Conservation (phyloP, 768 basidiomycete genomes). For the Lentinula boryana region DNA sequence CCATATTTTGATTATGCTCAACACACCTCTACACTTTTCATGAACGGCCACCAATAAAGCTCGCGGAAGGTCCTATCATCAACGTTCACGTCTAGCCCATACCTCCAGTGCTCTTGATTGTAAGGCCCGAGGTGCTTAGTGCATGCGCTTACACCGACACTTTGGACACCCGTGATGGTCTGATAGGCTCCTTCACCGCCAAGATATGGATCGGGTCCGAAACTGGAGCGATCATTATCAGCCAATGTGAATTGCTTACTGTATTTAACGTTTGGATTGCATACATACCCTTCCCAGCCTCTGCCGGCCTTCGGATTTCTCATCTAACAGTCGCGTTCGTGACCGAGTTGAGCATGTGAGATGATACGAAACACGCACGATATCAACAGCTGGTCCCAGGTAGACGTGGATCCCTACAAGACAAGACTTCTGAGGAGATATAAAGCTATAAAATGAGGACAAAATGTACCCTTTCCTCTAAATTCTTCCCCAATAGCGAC, state of each 20-base stretch:
- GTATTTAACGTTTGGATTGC: neutral
- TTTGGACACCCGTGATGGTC: conserved; percentile 55
- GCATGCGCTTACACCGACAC: conserved; percentile 53
- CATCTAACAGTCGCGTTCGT: conserved; percentile 28
- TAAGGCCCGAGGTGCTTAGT: conserved; percentile 48
- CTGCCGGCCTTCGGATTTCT: conserved; percentile 45
- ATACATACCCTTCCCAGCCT: conserved; percentile 38
- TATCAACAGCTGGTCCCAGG: conserved; percentile 50
- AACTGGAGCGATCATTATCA: conserved; percentile 19
- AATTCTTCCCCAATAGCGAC: conserved; percentile 62
- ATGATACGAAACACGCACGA: conserved; percentile 27
- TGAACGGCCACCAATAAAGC: conserved; percentile 46
- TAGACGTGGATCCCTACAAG: conserved; percentile 26
- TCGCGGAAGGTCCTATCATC: conserved; percentile 56
- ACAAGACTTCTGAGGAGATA: neutral
- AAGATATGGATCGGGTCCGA: conserved; percentile 60
- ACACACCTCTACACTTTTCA: conserved; percentile 40
- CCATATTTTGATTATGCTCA: neutral
- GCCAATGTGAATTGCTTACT: neutral
- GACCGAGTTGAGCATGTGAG: neutral
- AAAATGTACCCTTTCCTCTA: conserved; percentile 47
- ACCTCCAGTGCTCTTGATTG: conserved; percentile 47
- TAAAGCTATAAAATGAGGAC: neutral
- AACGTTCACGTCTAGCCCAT: conserved; percentile 37
- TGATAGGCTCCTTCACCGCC: conserved; percentile 55